Base-by-base conservation (phyloP, 208 protist genomes). In the Trypanosoma boissoni region DNA sequence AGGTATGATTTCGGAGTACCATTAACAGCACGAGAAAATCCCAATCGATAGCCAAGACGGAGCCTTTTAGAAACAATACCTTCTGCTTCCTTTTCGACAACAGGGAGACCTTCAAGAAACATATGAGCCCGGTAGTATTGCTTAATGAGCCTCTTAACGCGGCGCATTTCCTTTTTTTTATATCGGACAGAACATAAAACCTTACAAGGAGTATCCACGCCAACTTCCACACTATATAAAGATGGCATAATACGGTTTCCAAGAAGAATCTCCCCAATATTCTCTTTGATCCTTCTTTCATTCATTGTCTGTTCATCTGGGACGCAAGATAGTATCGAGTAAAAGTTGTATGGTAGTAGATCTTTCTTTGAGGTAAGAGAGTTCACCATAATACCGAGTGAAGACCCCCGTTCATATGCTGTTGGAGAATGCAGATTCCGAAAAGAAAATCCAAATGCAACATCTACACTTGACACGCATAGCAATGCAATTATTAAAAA, bases 201-300 rank as follows among this genome's bases (percentile, higher is more conserved):
- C 12, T 59, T 32, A 64, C 80, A 90, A 62, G 20, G 26, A 31
- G 58, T 49, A 49, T 88, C 60, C n/a, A 61, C 1, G 1, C 16
- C 32, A 2, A 91, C 70, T 1, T 10, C 55, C 29, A 92, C 70
- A 24, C 52, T 45, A 55, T 97, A 99, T 12, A 69, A 43, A 9
- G 97, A 98, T 16, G 88, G 96, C 60, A 95, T 72, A 29, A 99
- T 95, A 44, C 78, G 67, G 65, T 98, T 96, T 36, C 98, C 97
- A 16, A 79, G 72, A 26, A 99, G 67, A 24, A 98, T 70, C 63
- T 98, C 91, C 18, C 97, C 97, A 16, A 99, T 72, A 63, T 97
- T 97, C 63, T 97, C 92, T 6, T 65, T 37, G 1, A 66, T 51
- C 37, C 72, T 56, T 4, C 72, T 36, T 20, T 70, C 50, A 14